Conservation (phyloP, 495 filamentous ascomycete genomes). For the Friedmanniomyces endolithicus region DNA sequence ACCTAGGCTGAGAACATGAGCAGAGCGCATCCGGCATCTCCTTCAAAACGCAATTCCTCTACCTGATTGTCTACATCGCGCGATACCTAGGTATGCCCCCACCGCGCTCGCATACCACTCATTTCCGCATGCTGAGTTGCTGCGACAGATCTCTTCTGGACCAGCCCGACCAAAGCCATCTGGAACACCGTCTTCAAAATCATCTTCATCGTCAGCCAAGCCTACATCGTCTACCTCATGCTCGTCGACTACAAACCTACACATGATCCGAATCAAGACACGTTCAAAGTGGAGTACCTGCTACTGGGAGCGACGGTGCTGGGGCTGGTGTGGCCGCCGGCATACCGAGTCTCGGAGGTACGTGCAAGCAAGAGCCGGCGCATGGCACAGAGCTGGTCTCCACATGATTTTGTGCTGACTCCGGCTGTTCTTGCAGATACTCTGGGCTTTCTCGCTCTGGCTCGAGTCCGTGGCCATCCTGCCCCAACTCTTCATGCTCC, state of each 20-base stretch:
- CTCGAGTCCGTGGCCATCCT: constrained; percentile 91
- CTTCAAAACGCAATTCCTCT: constrained; percentile 92
- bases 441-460: constrained; percentile 97
- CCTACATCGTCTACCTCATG: constrained; percentile 95
- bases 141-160: constrained; percentile 61
- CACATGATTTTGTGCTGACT: not conserved
- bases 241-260: constrained; percentile 90
- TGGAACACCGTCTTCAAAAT: constrained; percentile 96
- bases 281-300: constrained; percentile 89
- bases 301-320: constrained; percentile 65
- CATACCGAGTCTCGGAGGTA: constrained; percentile 57
- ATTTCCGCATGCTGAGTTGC: not conserved
- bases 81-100: constrained; percentile 64
- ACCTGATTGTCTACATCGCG: constrained; percentile 83
- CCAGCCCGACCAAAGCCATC: constrained; percentile 44
- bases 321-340: constrained; percentile 70
- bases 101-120: too few relatives aligned
- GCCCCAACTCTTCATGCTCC: constrained; percentile 93
- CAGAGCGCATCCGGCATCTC: constrained; percentile 96
- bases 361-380: not conserved
- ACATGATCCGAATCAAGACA: constrained; percentile 88
- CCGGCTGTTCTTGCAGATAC: constrained; percentile 35
- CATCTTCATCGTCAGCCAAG: constrained; percentile 77
- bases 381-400: not conserved
- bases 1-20: constrained; percentile 6